These are phyloP conservation scores for Salvia splendens DNA, from an alignment of 257 asterid species.

Conservation along the genomic window DNA sequence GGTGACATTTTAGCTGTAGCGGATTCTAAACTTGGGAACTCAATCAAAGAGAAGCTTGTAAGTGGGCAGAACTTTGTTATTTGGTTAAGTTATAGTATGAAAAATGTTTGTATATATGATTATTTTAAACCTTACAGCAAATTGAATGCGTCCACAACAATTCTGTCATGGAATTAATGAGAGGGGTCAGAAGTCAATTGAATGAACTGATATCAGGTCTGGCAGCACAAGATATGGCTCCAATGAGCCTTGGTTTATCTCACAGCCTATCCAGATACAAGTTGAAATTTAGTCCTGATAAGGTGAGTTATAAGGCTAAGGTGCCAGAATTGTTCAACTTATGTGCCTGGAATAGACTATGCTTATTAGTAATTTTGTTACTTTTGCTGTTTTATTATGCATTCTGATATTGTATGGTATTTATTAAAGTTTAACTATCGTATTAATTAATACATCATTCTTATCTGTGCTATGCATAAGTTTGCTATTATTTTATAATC, in stretches of 20 bases:
- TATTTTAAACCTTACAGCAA: slow-evolving; percentile 46
- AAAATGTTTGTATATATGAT: not conserved
- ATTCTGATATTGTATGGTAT: not conserved
- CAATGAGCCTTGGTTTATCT: slow-evolving; percentile 91
- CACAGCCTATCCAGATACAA: slow-evolving; percentile 87
- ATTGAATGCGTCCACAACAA: slow-evolving; percentile 86
- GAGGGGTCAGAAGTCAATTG: slow-evolving; percentile 84
- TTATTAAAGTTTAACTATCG: not conserved
- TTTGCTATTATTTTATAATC: not conserved
- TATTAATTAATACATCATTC: not conserved
- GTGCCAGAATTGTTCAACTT: too few species aligned
- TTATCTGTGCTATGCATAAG: not conserved
- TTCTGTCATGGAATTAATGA: slow-evolving; percentile 84
- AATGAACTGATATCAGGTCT: slow-evolving; percentile 83
- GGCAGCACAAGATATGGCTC: slow-evolving; percentile 82
- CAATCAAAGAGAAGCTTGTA: slow-evolving; percentile 84
- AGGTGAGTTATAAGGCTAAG: slow-evolving; percentile 41
- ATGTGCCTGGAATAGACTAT: too few species aligned
- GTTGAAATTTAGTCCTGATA: slow-evolving; percentile 88
- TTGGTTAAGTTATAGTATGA: not conserved
- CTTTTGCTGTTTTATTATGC: not conserved
- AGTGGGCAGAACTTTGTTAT: slow-evolving; percentile 23
- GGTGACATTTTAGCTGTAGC: slow-evolving; percentile 47
- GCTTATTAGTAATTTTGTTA: not conserved
- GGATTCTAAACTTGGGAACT: slow-evolving; percentile 83